Percentiles rank a stretch among this genome's conserved stretches.
phyloP scores from a whole-genome alignment of 2,329 filamentous ascomycete species.

The Aspergillus ochraceus region DNA sequence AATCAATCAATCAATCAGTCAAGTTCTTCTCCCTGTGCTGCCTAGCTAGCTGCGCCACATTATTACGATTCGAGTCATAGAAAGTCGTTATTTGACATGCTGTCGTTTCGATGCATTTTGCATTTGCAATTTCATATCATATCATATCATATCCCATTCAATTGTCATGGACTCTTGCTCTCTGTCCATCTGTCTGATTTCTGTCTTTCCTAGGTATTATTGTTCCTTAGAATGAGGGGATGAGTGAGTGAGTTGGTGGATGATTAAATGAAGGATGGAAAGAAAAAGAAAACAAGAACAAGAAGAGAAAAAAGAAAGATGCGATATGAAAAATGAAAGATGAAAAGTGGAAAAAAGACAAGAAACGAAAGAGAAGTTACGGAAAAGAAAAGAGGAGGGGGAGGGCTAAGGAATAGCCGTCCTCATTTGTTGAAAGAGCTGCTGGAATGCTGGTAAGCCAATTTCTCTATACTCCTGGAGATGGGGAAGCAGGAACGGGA shows the following conservation, averaged over 20 bases:
- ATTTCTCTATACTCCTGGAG: conserved; percentile 32
- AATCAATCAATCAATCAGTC: not conserved
- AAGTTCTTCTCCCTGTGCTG: not conserved
- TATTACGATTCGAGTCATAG: conserved; percentile 5
- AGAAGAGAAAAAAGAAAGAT: not conserved
- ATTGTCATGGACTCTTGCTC: not conserved
- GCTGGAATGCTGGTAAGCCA: conserved; percentile 28
- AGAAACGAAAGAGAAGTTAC: not conserved
- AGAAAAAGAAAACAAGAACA: too few relatives aligned
- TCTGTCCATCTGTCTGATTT: too few relatives aligned
- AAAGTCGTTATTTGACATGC: not conserved
- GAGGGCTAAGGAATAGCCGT: conserved; percentile 6
- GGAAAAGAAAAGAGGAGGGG: not conserved
- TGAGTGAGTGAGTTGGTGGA: not conserved
- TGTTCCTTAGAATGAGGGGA: not conserved
- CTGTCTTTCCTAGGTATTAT: not conserved
- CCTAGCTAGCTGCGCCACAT: not conserved
- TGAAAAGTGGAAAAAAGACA: not conserved
- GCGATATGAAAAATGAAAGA: not conserved
- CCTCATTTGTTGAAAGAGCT: conserved; percentile 29
- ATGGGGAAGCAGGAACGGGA: conserved; percentile 42
- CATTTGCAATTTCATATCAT: not conserved
- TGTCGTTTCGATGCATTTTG: not conserved
- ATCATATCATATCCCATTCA: not conserved
- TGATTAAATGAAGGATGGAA: not conserved